These are phyloP conservation scores for Lactarius hatsudake DNA, from an alignment of 768 basidiomycete species.

Conservation along the genomic window DNA sequence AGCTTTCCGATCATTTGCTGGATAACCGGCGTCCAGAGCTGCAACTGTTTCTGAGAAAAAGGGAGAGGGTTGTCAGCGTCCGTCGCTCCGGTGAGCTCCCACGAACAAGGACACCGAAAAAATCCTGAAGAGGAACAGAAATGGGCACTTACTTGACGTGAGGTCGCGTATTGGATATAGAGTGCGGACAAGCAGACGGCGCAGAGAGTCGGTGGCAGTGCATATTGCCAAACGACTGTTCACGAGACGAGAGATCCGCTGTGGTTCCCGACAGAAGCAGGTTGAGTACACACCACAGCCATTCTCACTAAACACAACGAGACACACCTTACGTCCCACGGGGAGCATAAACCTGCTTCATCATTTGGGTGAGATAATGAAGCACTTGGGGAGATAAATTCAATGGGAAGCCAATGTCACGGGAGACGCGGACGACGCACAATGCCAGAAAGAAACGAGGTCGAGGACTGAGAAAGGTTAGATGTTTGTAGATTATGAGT, in stretches of 20 bases:
- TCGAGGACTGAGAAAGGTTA: neutral
- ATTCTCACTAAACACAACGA: neutral
- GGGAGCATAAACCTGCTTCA: neutral
- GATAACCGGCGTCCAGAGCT: constrained; percentile 3
- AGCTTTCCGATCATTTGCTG: constrained; percentile 15
- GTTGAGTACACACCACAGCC: neutral
- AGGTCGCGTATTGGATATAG: neutral
- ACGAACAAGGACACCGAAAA: neutral
- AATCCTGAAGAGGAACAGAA: neutral
- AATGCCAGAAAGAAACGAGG: neutral
- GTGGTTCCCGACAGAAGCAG: neutral
- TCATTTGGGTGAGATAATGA: neutral
- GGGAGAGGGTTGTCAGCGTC: neutral
- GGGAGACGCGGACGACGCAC: neutral
- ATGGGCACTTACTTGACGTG: neutral
- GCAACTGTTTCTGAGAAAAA: neutral
- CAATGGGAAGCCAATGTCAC: neutral
- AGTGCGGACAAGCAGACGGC: neutral
- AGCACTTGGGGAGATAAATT: neutral
- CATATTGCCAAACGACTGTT: constrained; percentile 11
- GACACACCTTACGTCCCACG: constrained; percentile 8
- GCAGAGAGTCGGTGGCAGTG: constrained; percentile 19
- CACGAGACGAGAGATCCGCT: constrained; percentile 16
- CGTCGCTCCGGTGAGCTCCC: neutral
- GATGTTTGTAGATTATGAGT: neutral